Base-by-base conservation (phyloP, 2,329 filamentous ascomycete genomes). In the Neocucurbitaria cava region DNA sequence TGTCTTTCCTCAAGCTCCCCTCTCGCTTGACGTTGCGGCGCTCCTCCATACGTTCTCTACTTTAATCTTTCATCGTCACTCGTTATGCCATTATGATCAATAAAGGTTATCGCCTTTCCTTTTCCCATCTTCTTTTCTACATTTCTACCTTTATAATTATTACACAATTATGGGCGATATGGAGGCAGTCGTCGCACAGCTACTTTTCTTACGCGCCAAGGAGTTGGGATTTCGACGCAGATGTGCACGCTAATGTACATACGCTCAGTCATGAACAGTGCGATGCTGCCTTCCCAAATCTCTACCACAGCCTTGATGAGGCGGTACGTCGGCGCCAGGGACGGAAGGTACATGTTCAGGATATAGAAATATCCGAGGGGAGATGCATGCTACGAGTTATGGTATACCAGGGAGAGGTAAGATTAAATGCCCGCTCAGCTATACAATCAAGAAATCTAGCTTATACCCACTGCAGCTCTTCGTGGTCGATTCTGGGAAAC, bases 11-110 rank as follows among this genome's bases (percentile, higher is more conserved):
- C 23, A 43, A 56, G 38, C 46, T 47, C 47, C 46, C 43, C 44
- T 51, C 33, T 30, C 56, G 49, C 42, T 43, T 41, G 35, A 30
- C 46, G 28, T 38, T 46, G 35, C 30, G 18, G 39, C 43, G 28
- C 53, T n/a, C 40, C 58, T 53, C 41, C 24, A 49, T 47, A 38
- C 44, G 24, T 33, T 56, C 41, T 23, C 41, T 52, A 31, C 43
- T 45, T 21, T n/a, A 49, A 46, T 56, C 59, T 45, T 50, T 60
- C 52, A 38, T 58, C 61, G 5, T 23, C 39, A 38, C 55, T 51
- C 62, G 62, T 66, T 59, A 71, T 72, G 68, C 62, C 56, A 70
- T 68, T 42, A 71, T 71, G 68, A 71, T 72, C 17, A 59, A 53
- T 46, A 71, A 71, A 47, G 65, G 65, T 15, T 63, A 63, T 51